phyloP scores from a whole-genome alignment of 257 asterid species.

The Rauvolfia tetraphylla region DNA sequence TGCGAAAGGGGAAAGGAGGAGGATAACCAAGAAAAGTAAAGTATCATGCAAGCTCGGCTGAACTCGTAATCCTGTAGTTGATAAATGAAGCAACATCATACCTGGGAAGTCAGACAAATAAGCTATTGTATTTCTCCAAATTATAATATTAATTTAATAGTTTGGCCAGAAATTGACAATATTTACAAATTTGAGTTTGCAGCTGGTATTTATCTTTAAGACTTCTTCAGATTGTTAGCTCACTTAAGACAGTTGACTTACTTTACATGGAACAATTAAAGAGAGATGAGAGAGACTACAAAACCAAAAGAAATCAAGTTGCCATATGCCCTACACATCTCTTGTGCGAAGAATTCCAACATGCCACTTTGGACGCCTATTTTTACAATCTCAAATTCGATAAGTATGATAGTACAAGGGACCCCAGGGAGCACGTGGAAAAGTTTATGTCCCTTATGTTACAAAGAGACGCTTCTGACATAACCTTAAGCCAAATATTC shows the following conservation, averaged over 20 bases:
- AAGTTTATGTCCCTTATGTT: no score
- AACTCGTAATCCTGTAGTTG: conserved; percentile 46
- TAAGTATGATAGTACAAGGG: no score
- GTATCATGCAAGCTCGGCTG: conserved; percentile 74
- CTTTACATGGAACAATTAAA: neutral
- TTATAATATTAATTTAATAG: neutral
- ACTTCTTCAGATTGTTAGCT: neutral
- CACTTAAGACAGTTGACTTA: neutral
- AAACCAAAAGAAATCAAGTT: neutral
- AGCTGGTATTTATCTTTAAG: neutral
- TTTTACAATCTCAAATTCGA: no score
- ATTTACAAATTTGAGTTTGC: neutral
- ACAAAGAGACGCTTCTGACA: no score
- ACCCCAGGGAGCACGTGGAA: no score
- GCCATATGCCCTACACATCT: neutral
- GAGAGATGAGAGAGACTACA: neutral
- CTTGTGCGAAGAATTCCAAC: no score
- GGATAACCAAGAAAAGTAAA: conserved; percentile 6
- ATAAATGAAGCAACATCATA: conserved; percentile 79
- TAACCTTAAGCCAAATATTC: no score
- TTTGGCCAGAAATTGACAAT: neutral
- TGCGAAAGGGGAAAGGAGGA: neutral
- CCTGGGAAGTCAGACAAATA: conserved; percentile 46
- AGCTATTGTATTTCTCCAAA: conserved; percentile 2
- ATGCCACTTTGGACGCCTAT: no score